A percentile compares a stretch with the other conserved stretches of the same genome.
These are phyloP conservation scores for Microascus cirrosus DNA, from an alignment of 2,329 filamentous ascomycete genomes.

Conservation along the genomic window DNA sequence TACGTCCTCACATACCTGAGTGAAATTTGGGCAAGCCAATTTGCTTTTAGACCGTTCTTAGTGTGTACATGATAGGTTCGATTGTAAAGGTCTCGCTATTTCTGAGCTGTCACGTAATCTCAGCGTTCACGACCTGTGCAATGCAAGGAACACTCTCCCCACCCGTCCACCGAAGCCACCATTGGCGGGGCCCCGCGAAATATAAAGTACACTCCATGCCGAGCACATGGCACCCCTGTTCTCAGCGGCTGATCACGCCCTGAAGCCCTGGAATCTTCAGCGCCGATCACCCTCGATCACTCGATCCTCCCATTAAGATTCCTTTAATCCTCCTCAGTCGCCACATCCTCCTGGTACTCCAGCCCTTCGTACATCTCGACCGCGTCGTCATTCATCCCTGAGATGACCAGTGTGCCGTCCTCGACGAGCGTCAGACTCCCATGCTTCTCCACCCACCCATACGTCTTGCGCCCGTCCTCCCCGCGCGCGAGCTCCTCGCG, in stretches of 20 bases:
- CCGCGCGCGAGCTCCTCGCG: slow-evolving; percentile 12
- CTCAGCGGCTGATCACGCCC: too few relatives aligned
- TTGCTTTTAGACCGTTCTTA: too few relatives aligned
- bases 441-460: slow-evolving; percentile 11
- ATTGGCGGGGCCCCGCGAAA: not conserved
- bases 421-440: slow-evolving; percentile 11
- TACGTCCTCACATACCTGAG: not conserved
- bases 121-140: too few relatives aligned
- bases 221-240: not conserved
- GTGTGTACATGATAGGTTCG: too few relatives aligned
- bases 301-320: not conserved
- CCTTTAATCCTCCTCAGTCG: not conserved
- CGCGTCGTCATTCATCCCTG: slow-evolving; percentile 10
- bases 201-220: not conserved
- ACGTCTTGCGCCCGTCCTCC: slow-evolving; percentile 12
- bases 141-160: too few relatives aligned
- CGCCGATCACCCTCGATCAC: not conserved
- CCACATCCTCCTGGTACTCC: not conserved
- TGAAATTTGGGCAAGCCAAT: not conserved
- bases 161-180: not conserved
- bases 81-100: too few relatives aligned
- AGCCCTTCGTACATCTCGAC: slow-evolving; percentile 6
- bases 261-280: too few relatives aligned
- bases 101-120: too few relatives aligned
- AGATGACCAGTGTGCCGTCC: slow-evolving; percentile 12